Evolutionary conservation across 176 grass and related monocot species (phyloP).

Genomic region (Oryza punctata): DNA sequence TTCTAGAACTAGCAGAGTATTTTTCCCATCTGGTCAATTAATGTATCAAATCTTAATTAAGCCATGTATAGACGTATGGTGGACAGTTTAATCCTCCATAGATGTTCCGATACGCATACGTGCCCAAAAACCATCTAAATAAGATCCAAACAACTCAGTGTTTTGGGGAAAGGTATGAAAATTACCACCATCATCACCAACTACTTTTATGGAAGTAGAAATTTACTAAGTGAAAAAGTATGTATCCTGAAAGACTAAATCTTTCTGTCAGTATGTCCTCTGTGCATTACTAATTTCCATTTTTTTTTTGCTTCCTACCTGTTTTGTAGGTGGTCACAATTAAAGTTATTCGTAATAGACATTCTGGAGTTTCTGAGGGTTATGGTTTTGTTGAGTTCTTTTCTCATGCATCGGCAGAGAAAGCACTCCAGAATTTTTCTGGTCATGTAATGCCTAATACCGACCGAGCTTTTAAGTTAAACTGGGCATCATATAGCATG

Average conservation of each 20-base stretch:
- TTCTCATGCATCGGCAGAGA: conserved; percentile 61
- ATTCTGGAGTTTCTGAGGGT: conserved; percentile 61
- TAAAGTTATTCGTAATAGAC: conserved; percentile 71
- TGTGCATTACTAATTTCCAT: conserved; percentile 21
- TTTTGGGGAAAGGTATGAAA: background rate
- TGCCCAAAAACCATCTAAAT: background rate
- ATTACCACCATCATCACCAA: background rate
- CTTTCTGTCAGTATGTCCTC: background rate
- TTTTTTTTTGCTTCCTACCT: conserved; percentile 17
- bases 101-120: background rate
- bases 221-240: conserved; percentile 8
- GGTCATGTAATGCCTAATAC: conserved; percentile 80
- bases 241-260: background rate
- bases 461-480: conserved; percentile 64
- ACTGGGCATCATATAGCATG: conserved; percentile 75
- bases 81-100: background rate
- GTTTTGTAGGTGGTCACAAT: conserved; percentile 65
- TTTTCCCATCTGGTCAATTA: background rate
- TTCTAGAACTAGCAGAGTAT: background rate
- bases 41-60: background rate
- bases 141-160: background rate
- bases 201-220: background rate
- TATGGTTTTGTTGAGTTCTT: conserved; percentile 74
- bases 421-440: conserved; percentile 58
- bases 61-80: background rate